Evolutionary conservation across 1,284 basidiomycete genomes (phyloP).

Genomic region (Phellopilus nigrolimitatus): DNA sequence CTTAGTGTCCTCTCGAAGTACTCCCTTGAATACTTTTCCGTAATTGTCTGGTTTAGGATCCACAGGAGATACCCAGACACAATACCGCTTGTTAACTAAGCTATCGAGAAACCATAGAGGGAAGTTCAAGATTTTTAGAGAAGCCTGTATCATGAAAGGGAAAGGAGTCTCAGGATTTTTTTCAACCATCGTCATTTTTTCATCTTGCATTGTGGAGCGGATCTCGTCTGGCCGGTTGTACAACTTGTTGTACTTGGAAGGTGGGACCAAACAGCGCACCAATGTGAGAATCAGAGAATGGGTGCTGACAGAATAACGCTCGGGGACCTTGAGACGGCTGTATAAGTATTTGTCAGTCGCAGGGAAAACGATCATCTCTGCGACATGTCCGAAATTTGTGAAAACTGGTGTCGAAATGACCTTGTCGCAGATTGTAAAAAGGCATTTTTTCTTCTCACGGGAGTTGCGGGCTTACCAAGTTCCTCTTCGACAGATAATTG

Average conservation of each 20-base stretch:
- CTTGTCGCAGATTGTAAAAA: conserved; percentile 32
- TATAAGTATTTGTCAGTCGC: conserved; percentile 28
- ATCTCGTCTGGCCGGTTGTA: conserved; percentile 8
- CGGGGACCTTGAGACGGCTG: conserved; percentile 28
- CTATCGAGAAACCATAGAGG: conserved; percentile 39
- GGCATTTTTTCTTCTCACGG: not conserved
- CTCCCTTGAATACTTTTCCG: conserved; percentile 30
- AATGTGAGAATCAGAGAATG: conserved; percentile 40
- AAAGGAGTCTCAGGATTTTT: conserved; percentile 19
- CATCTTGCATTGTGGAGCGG: not conserved
- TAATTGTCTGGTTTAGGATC: conserved; percentile 27
- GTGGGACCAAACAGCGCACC: conserved; percentile 41
- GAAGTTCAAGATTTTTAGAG: conserved; percentile 42
- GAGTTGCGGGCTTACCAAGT: conserved; percentile 34
- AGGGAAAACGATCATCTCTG: conserved; percentile 43
- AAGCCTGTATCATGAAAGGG: conserved; percentile 34
- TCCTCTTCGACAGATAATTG: conserved; percentile 40
- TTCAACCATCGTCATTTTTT: not conserved
- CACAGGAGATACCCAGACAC: conserved; percentile 32
- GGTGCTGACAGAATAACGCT: conserved; percentile 24
- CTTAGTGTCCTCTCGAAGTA: conserved; percentile 39
- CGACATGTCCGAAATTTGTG: conserved; percentile 39
- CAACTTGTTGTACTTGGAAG: conserved; percentile 7
- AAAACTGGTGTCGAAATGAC: conserved; percentile 43
- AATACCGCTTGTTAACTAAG: conserved; percentile 33